These are phyloP conservation scores for Globisporangium barbulae DNA, from an alignment of 352 stramenopile genomes.

Conservation along the genomic window DNA sequence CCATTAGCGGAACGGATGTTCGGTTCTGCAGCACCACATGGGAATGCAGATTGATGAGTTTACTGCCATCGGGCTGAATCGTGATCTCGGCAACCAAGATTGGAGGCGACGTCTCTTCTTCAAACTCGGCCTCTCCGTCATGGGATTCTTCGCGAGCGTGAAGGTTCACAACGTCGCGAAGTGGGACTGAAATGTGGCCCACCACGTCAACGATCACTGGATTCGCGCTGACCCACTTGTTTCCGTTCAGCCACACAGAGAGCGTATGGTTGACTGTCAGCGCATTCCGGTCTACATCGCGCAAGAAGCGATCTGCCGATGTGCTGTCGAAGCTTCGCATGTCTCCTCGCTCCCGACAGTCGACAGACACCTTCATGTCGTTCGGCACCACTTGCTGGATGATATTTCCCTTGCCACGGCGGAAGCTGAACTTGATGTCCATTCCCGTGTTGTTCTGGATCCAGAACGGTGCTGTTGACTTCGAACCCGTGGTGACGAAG, in stretches of 20 bases:
- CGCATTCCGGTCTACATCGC: constrained; percentile 63
- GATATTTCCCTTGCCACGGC: constrained; percentile 66
- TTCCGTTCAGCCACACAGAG: constrained; percentile 84
- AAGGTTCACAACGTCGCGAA: constrained; percentile 45
- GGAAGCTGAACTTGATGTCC: constrained; percentile 86
- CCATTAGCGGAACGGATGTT: constrained; percentile 83
- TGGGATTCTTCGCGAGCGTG: constrained; percentile 18
- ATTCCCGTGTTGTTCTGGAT: constrained; percentile 85
- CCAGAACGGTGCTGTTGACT: constrained; percentile 87
- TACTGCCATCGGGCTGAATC: constrained; percentile 86
- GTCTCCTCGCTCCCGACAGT: constrained; percentile 82
- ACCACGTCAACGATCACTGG: constrained; percentile 87
- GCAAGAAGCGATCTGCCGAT: constrained; percentile 70
- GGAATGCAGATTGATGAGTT: constrained; percentile 85
- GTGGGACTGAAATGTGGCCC: constrained; percentile 76
- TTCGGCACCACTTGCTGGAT: constrained; percentile 74
- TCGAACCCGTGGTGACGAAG: constrained; percentile 83
- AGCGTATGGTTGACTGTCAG: constrained; percentile 85
- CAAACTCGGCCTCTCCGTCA: constrained; percentile 28
- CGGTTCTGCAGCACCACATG: constrained; percentile 85
- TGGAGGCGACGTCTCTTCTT: constrained; percentile 63
- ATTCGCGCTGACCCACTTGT: constrained; percentile 85
- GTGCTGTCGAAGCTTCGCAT: constrained; percentile 88
- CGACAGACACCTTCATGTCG: constrained; percentile 72
- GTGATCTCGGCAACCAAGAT: constrained; percentile 85